Percentiles rank a stretch among this genome's conserved stretches.
Evolutionary conservation across 305 asterid species (phyloP).

Genomic region (Vinca major): DNA sequence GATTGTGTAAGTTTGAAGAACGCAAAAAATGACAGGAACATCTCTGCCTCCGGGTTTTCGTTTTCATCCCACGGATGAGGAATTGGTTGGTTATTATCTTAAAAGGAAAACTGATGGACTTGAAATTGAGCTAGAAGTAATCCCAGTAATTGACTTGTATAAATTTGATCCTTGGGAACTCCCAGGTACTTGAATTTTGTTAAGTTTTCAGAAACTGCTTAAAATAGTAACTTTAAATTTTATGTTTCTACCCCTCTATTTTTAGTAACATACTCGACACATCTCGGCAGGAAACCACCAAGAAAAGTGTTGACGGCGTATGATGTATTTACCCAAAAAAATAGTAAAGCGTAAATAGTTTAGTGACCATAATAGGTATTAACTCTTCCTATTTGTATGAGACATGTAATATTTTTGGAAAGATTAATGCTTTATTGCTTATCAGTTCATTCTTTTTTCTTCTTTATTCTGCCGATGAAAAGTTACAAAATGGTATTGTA

Average conservation of each 20-base stretch:
- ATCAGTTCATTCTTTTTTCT: slow-evolving; percentile 11
- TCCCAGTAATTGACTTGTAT: slow-evolving; percentile 40
- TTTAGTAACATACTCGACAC: too few species aligned
- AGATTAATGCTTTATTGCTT: slow-evolving; percentile 18
- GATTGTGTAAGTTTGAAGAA: neutral
- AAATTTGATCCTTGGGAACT: slow-evolving; percentile 52
- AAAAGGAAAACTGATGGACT: slow-evolving; percentile 42
- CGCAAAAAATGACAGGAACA: slow-evolving; percentile 26
- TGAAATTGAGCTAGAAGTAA: slow-evolving; percentile 44
- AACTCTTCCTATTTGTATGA: neutral
- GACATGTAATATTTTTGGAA: slow-evolving; percentile 5
- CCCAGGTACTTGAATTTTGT: slow-evolving; percentile 28
- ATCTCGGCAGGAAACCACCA: too few species aligned
- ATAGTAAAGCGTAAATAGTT: too few species aligned
- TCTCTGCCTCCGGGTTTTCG: slow-evolving; percentile 27
- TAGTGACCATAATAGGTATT: too few species aligned
- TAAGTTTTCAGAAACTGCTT: neutral
- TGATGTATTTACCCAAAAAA: too few species aligned
- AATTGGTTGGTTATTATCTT: slow-evolving; percentile 43
- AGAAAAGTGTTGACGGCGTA: too few species aligned
- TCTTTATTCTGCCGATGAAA: slow-evolving; percentile 10
- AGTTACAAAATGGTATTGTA: neutral
- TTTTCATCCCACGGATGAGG: slow-evolving; percentile 47
- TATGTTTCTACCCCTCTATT: too few species aligned
- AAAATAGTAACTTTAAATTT: neutral